A percentile compares a stretch with the other conserved stretches of the same genome.
These are phyloP conservation scores for Epichloe bromicola DNA, from an alignment of 2,329 filamentous ascomycete species.

Conservation along the genomic window DNA sequence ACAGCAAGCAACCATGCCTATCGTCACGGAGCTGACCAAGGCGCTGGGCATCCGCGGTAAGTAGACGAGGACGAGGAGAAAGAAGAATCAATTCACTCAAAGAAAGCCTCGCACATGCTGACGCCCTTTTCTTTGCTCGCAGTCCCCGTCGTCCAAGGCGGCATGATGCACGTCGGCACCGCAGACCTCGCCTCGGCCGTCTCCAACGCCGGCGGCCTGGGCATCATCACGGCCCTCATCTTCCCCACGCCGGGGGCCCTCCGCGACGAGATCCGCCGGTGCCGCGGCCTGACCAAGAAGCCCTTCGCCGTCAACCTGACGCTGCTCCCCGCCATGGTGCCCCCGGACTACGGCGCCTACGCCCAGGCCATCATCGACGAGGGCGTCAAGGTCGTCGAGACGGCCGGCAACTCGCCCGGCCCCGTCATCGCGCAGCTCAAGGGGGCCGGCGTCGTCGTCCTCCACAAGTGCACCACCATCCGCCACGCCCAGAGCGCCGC, in stretches of 20 bases:
- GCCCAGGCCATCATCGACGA: constrained; percentile 89
- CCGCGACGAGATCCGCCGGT: constrained; percentile 83
- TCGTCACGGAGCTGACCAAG: constrained; percentile 44
- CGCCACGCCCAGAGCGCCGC: constrained; percentile 81
- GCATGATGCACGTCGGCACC: constrained; percentile 79
- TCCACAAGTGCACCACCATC: constrained; percentile 98
- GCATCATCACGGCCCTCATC: constrained; percentile 77
- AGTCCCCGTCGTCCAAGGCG: constrained; percentile 76
- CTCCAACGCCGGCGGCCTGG: constrained; percentile 69
- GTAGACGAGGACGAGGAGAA: neutral
- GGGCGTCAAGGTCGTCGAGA: constrained; percentile 83
- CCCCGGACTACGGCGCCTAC: constrained; percentile 91
- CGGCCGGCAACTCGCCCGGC: constrained; percentile 76
- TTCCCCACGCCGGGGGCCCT: constrained; percentile 87
- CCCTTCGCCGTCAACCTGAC: constrained; percentile 95
- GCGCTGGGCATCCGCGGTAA: constrained; percentile 41
- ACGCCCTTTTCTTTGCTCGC: neutral
- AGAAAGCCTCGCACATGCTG: neutral
- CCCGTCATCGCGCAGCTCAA: constrained; percentile 87
- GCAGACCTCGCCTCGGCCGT: constrained; percentile 67
- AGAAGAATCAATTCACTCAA: neutral
- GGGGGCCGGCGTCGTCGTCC: constrained; percentile 59
- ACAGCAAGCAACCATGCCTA: constrained; percentile 31
- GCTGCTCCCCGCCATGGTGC: constrained; percentile 75
- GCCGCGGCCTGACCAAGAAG: constrained; percentile 62